phyloP scores from a whole-genome alignment of 148 eudicot species.

The Arctostaphylos glauca region DNA sequence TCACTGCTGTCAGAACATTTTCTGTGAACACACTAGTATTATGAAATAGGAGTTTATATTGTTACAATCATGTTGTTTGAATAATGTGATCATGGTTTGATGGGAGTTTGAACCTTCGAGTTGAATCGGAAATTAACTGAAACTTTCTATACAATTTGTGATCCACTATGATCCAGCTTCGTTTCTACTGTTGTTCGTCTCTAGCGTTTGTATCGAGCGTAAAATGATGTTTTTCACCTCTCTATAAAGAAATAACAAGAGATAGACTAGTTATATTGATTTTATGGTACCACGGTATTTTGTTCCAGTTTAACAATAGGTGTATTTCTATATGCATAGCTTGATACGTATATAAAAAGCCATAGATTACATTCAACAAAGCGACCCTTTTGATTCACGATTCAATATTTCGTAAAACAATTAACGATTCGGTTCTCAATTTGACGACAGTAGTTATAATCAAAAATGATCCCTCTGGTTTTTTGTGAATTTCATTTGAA shows the following conservation, averaged over 20 bases:
- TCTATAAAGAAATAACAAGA: not conserved
- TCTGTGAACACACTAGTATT: not conserved
- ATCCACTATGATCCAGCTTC: not conserved
- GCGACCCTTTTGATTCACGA: not conserved
- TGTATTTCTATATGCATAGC: not conserved
- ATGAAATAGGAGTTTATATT: not conserved
- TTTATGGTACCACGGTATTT: not conserved
- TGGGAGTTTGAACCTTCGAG: not conserved
- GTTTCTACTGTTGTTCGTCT: not conserved
- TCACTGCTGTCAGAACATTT: not conserved
- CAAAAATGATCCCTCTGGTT: not conserved
- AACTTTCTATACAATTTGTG: not conserved
- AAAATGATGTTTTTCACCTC: not conserved
- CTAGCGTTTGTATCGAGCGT: not conserved
- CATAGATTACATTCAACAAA: not conserved
- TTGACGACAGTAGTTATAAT: not conserved
- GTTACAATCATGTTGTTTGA: not conserved
- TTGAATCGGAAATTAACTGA: not conserved
- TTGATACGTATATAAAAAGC: not conserved
- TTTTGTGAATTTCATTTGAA: not conserved
- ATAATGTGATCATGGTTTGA: not conserved
- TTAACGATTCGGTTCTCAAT: not conserved
- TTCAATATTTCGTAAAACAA: not conserved
- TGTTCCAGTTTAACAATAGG: not conserved
- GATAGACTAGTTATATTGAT: not conserved